A percentile compares a stretch with the other conserved stretches of the same genome.
phyloP scores from a whole-genome alignment of 1,284 basidiomycete genomes.

The Ustanciosporium gigantosporum region DNA sequence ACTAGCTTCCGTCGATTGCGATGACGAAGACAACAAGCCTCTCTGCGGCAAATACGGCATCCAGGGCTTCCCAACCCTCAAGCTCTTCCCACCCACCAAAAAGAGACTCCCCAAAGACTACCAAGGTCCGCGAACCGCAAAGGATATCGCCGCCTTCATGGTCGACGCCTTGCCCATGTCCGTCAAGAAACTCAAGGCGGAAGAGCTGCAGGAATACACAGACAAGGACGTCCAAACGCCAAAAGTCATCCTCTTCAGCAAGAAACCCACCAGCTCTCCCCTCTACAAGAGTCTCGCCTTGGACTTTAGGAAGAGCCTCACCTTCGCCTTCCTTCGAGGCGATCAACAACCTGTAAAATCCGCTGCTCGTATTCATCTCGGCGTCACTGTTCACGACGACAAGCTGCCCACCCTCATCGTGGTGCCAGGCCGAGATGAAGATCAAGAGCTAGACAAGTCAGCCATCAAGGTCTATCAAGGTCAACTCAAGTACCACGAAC shows the following conservation, averaged over 20 bases:
- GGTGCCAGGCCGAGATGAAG: constrained; percentile 21
- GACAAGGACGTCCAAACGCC: constrained; percentile 20
- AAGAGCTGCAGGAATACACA: constrained; percentile 62
- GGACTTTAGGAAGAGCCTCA: constrained; percentile 50
- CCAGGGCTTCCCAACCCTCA: constrained; percentile 86
- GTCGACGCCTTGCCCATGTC: constrained; percentile 73
- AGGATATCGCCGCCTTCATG: constrained; percentile 76
- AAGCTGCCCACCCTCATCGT: constrained; percentile 49
- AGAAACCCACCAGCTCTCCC: constrained; percentile 52
- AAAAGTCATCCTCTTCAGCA: constrained; percentile 56
- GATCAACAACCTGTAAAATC: constrained; percentile 40
- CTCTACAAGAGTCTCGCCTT: constrained; percentile 57
- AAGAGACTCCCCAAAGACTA: constrained; percentile 72
- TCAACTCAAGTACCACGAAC: constrained; percentile 46
- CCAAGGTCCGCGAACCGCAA: constrained; percentile 74
- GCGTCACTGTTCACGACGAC: constrained; percentile 38
- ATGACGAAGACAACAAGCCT: constrained; percentile 77
- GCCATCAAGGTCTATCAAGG: constrained; percentile 46
- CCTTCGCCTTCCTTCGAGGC: constrained; percentile 52
- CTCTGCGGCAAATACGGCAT: constrained; percentile 83
- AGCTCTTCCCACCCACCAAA: constrained; percentile 65
- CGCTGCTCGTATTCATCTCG: constrained; percentile 40
- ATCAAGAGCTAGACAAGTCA: constrained; percentile 21
- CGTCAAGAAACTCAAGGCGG: constrained; percentile 69
- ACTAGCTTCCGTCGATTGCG: constrained; percentile 87